Conservation (phyloP, 768 basidiomycete species). For the Calocera viscosa region DNA sequence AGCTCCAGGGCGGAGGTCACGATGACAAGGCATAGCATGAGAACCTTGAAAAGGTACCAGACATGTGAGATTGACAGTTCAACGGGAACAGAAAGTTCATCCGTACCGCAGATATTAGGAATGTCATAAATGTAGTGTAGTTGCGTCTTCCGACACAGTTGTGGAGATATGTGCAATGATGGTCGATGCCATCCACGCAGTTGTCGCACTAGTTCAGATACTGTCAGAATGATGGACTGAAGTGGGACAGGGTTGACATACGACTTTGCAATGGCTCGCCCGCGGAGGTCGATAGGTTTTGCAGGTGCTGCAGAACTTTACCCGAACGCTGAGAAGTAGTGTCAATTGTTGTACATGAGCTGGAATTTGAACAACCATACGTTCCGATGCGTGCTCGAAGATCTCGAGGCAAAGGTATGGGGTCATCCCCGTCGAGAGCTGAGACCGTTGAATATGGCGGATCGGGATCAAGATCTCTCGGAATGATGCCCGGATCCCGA, state of each 20-base stretch:
- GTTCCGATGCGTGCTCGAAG: conserved; percentile 62
- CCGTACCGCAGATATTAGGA: conserved; percentile 66
- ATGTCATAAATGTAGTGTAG: conserved; percentile 83
- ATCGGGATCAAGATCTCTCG: conserved; percentile 71
- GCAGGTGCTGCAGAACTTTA: conserved; percentile 92
- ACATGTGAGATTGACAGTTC: neutral
- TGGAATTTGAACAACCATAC: conserved; percentile 36
- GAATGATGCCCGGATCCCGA: conserved; percentile 78
- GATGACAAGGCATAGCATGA: conserved; percentile 62
- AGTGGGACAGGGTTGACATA: conserved; percentile 26
- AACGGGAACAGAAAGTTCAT: neutral
- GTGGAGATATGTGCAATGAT: conserved; percentile 86
- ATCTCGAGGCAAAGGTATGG: conserved; percentile 64
- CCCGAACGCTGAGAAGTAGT: conserved; percentile 49
- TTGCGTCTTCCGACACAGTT: conserved; percentile 93
- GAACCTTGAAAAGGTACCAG: conserved; percentile 36
- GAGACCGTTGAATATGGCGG: conserved; percentile 59
- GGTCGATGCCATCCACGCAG: conserved; percentile 91
- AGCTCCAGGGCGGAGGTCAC: conserved; percentile 75
- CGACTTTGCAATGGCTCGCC: conserved; percentile 92
- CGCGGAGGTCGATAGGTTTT: conserved; percentile 84
- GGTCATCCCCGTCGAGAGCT: conserved; percentile 49
- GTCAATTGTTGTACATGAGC: neutral
- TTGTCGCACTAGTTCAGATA: conserved; percentile 65
- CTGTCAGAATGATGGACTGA: conserved; percentile 9